Conservation (phyloP, 1,284 basidiomycete genomes). For the Ceratobasidium sp. region DNA sequence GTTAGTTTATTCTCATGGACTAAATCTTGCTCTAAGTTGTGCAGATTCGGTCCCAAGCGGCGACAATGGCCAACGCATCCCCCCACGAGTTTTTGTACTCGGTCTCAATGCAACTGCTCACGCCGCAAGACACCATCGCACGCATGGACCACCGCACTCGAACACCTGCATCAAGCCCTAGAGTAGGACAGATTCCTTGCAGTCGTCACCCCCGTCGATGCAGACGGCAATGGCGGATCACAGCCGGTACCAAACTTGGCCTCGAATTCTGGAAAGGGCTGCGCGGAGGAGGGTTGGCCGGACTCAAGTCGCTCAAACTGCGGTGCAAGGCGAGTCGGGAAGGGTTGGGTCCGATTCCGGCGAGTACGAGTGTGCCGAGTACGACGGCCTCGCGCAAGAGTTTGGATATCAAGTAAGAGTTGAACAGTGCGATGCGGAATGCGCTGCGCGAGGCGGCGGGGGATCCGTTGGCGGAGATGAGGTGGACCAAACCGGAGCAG, state of each 20-base stretch:
- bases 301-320: conserved; percentile 37
- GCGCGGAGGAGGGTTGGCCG: conserved; percentile 30
- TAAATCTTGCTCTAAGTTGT: neutral
- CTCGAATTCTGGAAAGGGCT: conserved; percentile 38
- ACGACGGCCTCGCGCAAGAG: conserved; percentile 29
- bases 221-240: conserved; percentile 35
- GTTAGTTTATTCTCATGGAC: conserved; percentile 14
- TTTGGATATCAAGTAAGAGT: conserved; percentile 34
- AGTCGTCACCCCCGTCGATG: conserved; percentile 34
- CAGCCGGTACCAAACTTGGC: conserved; percentile 38
- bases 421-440: conserved; percentile 35
- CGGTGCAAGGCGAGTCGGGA: conserved; percentile 30
- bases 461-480: conserved; percentile 38
- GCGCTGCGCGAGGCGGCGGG: conserved; percentile 36
- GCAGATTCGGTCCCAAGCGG: conserved; percentile 37
- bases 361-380: neutral
- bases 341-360: neutral
- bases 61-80: conserved; percentile 9
- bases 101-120: conserved; percentile 10
- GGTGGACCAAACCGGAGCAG: conserved; percentile 39
- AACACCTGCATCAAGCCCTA: conserved; percentile 22
- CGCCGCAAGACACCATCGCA: conserved; percentile 23
- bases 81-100: conserved; percentile 34
- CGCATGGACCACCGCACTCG: conserved; percentile 35
- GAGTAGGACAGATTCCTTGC: conserved; percentile 34